These are phyloP conservation scores for Neonectria faginata DNA, from an alignment of 2,329 filamentous ascomycete species.

Conservation along the genomic window DNA sequence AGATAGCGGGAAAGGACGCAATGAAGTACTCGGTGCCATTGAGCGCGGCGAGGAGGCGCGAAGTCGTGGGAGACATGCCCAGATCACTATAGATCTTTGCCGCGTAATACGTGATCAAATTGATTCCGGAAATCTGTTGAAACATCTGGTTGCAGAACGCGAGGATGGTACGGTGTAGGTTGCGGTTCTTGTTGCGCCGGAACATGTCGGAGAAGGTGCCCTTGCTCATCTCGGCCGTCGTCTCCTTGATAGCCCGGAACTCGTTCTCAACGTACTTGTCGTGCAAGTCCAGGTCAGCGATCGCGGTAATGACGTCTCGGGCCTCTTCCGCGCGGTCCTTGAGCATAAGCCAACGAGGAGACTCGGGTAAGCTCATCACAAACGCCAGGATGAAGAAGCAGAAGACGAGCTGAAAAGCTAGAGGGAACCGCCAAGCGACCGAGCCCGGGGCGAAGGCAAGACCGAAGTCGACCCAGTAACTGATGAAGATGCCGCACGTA, in stretches of 20 bases:
- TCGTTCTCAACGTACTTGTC: slow-evolving; percentile 70
- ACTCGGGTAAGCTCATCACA: slow-evolving; percentile 66
- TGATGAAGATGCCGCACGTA: slow-evolving; percentile 67
- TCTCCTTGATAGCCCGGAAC: slow-evolving; percentile 71
- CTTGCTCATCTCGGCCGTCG: slow-evolving; percentile 76
- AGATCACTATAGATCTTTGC: slow-evolving; percentile 69
- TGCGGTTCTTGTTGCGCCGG: slow-evolving; percentile 66
- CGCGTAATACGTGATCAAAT: slow-evolving; percentile 73
- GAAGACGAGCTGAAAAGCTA: slow-evolving; percentile 67
- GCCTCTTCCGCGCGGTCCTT: slow-evolving; percentile 62
- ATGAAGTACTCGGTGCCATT: slow-evolving; percentile 66
- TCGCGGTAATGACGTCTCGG: slow-evolving; percentile 59
- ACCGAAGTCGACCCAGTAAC: slow-evolving; percentile 71
- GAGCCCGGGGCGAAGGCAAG: slow-evolving; percentile 61
- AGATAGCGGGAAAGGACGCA: slow-evolving; percentile 70
- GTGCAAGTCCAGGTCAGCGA: slow-evolving; percentile 66
- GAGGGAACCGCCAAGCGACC: slow-evolving; percentile 68
- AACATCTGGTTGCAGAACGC: slow-evolving; percentile 73
- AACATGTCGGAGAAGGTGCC: slow-evolving; percentile 70
- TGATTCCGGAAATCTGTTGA: slow-evolving; percentile 69
- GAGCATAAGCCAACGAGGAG: slow-evolving; percentile 61
- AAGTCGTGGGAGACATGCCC: slow-evolving; percentile 64
- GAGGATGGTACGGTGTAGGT: slow-evolving; percentile 69
- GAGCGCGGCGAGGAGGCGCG: slow-evolving; percentile 65
- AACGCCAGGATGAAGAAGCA: slow-evolving; percentile 67